Conservation (phyloP, 2,329 filamentous ascomycete genomes). For the Colletotrichum tofieldiae region DNA sequence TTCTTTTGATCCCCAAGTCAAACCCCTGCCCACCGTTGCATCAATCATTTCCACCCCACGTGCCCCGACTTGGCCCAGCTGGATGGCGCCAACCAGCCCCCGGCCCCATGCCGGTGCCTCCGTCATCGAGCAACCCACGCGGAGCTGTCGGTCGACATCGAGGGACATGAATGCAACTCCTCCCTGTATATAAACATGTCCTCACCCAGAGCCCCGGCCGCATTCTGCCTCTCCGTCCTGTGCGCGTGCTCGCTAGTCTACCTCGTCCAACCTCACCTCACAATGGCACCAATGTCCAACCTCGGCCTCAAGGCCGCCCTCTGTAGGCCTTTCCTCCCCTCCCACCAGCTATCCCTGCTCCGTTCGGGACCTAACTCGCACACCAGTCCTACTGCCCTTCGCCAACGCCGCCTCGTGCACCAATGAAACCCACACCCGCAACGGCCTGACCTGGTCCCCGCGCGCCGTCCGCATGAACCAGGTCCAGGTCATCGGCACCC, state of each 20-base stretch:
- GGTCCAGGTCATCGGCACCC: slow-evolving; percentile 66
- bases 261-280: not conserved
- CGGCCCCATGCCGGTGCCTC: not conserved
- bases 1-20: not conserved
- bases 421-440: slow-evolving; percentile 46
- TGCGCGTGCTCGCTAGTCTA: not conserved
- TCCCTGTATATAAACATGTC: slow-evolving; percentile 21
- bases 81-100: slow-evolving; percentile 19
- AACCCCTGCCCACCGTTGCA: not conserved
- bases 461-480: slow-evolving; percentile 63
- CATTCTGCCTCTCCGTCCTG: not conserved
- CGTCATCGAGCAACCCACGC: slow-evolving; percentile 12
- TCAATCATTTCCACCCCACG: slow-evolving; percentile 4
- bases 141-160: slow-evolving; percentile 1
- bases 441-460: slow-evolving; percentile 52
- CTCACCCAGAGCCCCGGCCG: not conserved
- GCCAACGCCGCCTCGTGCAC: slow-evolving; percentile 19
- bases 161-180: not conserved
- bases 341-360: not conserved
- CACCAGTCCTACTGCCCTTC: slow-evolving; percentile 33
- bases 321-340: slow-evolving; percentile 14
- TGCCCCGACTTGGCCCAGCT: slow-evolving; percentile 7
- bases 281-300: slow-evolving; percentile 22
- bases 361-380: not conserved
- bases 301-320: slow-evolving; percentile 33